Percentiles rank a stretch among this genome's conserved stretches.
These are phyloP conservation scores for Mucor piriformis DNA, from an alignment of 371 early-diverging fungal species.

Conservation along the genomic window DNA sequence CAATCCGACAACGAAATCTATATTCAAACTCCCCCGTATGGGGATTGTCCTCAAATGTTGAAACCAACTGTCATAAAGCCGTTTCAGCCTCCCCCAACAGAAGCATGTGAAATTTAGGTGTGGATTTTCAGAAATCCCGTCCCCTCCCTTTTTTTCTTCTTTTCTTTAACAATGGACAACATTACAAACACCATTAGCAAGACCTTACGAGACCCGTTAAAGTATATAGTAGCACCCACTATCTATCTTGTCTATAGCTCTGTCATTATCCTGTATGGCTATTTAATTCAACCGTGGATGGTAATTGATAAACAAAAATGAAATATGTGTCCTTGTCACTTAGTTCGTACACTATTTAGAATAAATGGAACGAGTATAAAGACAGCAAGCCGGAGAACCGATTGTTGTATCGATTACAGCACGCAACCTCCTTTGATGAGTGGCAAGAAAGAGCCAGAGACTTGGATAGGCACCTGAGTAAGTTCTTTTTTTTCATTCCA, in stretches of 20 bases:
- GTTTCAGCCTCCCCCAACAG: too few relatives aligned
- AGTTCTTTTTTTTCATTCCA: too few relatives aligned
- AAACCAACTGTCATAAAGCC: too few relatives aligned
- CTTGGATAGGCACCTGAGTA: constrained; percentile 53
- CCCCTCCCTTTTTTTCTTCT: not conserved
- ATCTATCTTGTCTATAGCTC: constrained; percentile 31
- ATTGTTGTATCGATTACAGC: constrained; percentile 36
- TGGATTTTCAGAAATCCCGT: too few relatives aligned
- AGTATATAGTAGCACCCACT: constrained; percentile 32
- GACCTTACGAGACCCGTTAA: constrained; percentile 25
- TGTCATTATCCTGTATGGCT: constrained; percentile 21
- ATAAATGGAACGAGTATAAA: constrained; percentile 33
- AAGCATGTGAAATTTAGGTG: too few relatives aligned
- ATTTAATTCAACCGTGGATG: constrained; percentile 34
- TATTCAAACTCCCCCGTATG: too few relatives aligned
- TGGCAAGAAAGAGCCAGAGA: constrained; percentile 60
- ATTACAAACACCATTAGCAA: not conserved
- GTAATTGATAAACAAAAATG: not conserved
- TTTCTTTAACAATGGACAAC: not conserved
- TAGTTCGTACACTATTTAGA: constrained; percentile 5
- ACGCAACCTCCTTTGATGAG: constrained; percentile 59
- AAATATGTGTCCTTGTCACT: not conserved
- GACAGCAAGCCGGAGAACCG: constrained; percentile 45
- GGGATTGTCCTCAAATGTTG: too few relatives aligned
- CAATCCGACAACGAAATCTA: too few relatives aligned